Evolutionary conservation across 306 rosid genomes (phyloP), one percentile per base, ranked within the genome.

Genomic region (Mimosa bimucronata): DNA sequence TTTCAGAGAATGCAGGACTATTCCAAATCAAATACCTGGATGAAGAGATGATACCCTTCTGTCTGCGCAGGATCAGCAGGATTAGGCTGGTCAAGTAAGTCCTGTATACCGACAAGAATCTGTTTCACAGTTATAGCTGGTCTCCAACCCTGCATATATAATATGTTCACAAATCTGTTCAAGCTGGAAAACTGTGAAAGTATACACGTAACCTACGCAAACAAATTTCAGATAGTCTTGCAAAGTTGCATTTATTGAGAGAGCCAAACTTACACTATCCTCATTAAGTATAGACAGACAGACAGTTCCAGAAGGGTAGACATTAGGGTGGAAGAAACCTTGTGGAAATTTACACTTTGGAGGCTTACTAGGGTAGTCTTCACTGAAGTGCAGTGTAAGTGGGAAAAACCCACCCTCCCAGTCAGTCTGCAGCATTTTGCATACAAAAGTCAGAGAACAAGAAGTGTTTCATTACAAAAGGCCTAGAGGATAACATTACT

Each of bases 281-380:
- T 95, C 98, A 38, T 95, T 95, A 64, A 95, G 98, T 87, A 95
- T 95, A 50, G 98, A 95, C 71, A 95, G 84, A 82, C 97, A 95
- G 83, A 95, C 97, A 7, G 98, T 95, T 80, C 98, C 98, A 9
- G 98, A 95, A 34, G 98, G 98, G 77, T 95, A 92, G 9, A 91
- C 98, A 84, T 95, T 95, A 13, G 98, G 98, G 73, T 95, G 98
- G 89, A 95, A 95, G 92, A 95, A 95, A 66, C 97, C 97, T 88
- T 84, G 92, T 0, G 97, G 98, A 53, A 95, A 95, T 87, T 92
- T 92, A 85, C 98, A 95, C 90, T 95, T 95, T 0, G 98, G 98
- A 65, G 98, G 98, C 89, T 95, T 95, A 89, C 98, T 95, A 66
- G 98, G 98, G 87, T 95, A 95, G 89, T 95, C 98, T 80, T 95